These are phyloP conservation scores for Mortierella sp. DNA, from an alignment of 371 early-diverging fungal genomes.

Conservation along the genomic window DNA sequence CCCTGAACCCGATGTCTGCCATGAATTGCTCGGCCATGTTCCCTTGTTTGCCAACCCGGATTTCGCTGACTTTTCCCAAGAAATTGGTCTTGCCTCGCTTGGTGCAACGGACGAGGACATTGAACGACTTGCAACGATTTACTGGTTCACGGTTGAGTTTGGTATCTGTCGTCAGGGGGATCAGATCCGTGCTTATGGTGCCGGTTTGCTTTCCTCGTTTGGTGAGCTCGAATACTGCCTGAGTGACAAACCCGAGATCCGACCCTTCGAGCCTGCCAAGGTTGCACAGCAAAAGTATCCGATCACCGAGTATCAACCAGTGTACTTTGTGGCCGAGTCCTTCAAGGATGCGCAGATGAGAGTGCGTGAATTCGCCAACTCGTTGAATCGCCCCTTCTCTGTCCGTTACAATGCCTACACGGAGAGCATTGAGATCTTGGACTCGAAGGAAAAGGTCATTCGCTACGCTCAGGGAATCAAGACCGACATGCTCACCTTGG, in stretches of 20 bases:
- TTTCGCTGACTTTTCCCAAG: conserved; percentile 95
- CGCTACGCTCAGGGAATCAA: conserved; percentile 81
- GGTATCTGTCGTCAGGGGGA: conserved; percentile 90
- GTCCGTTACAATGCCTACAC: conserved; percentile 93
- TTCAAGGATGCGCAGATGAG: conserved; percentile 94
- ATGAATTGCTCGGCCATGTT: conserved; percentile 87
- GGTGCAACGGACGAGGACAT: conserved; percentile 95
- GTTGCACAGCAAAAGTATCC: conserved; percentile 89
- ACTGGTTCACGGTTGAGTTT: conserved; percentile 97
- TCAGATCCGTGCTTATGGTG: conserved; percentile 91
- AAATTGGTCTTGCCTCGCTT: conserved; percentile 94
- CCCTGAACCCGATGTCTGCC: conserved; percentile 94
- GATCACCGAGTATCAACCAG: conserved; percentile 94
- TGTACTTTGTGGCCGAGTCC: conserved; percentile 95
- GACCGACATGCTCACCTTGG: conserved; percentile 77
- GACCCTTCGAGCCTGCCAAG: conserved; percentile 87
- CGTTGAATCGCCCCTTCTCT: conserved; percentile 85
- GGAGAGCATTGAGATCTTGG: conserved; percentile 90
- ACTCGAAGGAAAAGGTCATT: conserved; percentile 82
- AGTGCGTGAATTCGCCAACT: conserved; percentile 86
- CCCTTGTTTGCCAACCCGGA: conserved; percentile 95
- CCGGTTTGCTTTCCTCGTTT: conserved; percentile 94
- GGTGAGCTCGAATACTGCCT: conserved; percentile 93
- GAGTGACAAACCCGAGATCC: conserved; percentile 81
- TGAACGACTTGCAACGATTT: conserved; percentile 89